Conservation (phyloP, 192 early-diverging fungal genomes). For the Dispira parvispora region DNA sequence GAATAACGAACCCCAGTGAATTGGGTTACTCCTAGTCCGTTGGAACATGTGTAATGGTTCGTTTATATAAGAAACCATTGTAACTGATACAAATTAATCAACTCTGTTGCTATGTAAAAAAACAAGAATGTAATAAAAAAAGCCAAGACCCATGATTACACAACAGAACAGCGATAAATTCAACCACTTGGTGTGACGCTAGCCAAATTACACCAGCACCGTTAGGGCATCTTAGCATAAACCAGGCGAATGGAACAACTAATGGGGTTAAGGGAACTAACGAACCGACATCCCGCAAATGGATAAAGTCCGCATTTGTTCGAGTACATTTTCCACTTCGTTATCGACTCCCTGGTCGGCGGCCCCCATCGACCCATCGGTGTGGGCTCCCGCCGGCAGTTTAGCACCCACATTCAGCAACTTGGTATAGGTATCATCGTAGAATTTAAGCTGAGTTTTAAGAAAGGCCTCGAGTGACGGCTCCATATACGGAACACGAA, state of each 20-base stretch:
- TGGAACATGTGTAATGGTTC: no score
- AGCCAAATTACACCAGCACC: no score
- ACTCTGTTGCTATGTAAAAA: no score
- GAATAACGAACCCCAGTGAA: no score
- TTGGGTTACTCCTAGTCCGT: no score
- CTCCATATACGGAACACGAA: slow-evolving; percentile 78
- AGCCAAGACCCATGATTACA: not conserved
- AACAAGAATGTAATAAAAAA: no score
- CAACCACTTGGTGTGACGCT: no score
- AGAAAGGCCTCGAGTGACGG: slow-evolving; percentile 94
- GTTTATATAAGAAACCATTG: no score
- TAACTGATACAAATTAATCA: no score
- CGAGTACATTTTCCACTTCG: slow-evolving; percentile 61
- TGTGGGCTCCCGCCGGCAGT: slow-evolving; percentile 23
- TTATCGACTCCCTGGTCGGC: slow-evolving; percentile 39
- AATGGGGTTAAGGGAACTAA: not conserved
- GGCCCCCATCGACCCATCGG: slow-evolving; percentile 23
- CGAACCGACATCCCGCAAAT: slow-evolving; percentile 56
- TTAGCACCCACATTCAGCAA: slow-evolving; percentile 45
- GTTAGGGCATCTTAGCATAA: not conserved
- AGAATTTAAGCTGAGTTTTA: slow-evolving; percentile 84
- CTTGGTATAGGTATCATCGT: slow-evolving; percentile 58
- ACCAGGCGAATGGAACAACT: no score
- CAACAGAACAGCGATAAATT: not conserved
- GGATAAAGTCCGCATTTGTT: slow-evolving; percentile 73